Base-by-base conservation (phyloP, 2,329 filamentous ascomycete species). In the Fusarium pseudocircinatum region DNA sequence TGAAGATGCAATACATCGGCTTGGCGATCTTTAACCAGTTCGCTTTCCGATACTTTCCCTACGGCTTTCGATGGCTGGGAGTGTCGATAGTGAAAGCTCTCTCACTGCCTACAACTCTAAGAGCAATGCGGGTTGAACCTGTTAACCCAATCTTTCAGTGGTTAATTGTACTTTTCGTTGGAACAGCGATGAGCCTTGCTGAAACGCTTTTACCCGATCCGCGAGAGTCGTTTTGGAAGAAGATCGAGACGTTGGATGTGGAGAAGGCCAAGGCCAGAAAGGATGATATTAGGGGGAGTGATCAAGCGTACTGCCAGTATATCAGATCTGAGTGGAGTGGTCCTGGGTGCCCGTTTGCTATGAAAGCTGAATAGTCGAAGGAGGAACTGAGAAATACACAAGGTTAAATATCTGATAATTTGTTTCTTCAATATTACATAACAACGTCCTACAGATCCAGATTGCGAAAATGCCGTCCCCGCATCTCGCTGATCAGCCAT, bases 1-100 rank as follows among this genome's bases (percentile, higher is more conserved):
- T 15, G 1, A 63, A 44, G 13, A 60, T 60, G 36, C 60, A 63
- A 16, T 30, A 63, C 10, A 49, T 63, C 9, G 60, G 60, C 4
- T 8, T 63, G 3, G 60, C 60, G 0, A 63, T 63, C 26, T 49
- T 63, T 6, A 63, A 63, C 12, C 60, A 60, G 24, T 63, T 63
- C n/a, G 54, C 60, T 0, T 63, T 63, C 14, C 60, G 60, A 1
- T 60, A 60, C 28, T 63, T 63, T 1, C 60, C 42, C 3, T 30
- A 44, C 7, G 54, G 54, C 39, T 24, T 63, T 0, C 60, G 60
- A 6, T 63, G 60, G 54, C 5, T 63, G 1, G 54, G 40, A 6
- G 10, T 63, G 1, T 24, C 53, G 0, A 26, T 46, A 12, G 28
- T 60, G 1, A 40, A 63, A 36, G 24, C 60, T 18, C 36, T 63